phyloP scores from a whole-genome alignment of 2,329 filamentous ascomycete genomes.

The Penicillium polonicum region DNA sequence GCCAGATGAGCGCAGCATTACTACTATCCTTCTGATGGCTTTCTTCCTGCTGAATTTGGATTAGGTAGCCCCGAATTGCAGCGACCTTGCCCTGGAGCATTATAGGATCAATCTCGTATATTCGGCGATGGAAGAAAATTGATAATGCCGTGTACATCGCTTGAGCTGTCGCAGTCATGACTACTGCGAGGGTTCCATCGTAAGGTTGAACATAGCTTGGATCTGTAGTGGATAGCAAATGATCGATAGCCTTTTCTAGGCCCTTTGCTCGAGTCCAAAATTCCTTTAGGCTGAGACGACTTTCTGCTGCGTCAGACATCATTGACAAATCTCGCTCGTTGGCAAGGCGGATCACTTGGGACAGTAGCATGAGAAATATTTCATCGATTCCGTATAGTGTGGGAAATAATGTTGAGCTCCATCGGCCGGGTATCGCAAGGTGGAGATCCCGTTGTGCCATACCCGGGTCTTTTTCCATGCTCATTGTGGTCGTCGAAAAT shows the following conservation, averaged over 20 bases:
- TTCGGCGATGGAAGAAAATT: constrained; percentile 20
- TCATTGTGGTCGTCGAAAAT: constrained; percentile 1
- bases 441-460: constrained; percentile 21
- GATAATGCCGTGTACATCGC: constrained; percentile 19
- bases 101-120: constrained; percentile 17
- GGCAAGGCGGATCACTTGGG: constrained; percentile 20
- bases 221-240: background rate
- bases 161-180: constrained; percentile 3
- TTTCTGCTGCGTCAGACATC: background rate
- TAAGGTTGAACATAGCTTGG: background rate
- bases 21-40: background rate
- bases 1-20: constrained; percentile 21
- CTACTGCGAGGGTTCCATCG: background rate
- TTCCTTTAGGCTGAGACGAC: constrained; percentile 7
- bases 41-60: constrained; percentile 6
- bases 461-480: constrained; percentile 18
- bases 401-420: constrained; percentile 21
- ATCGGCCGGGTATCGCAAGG: constrained; percentile 19
- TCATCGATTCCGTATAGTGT: constrained; percentile 19
- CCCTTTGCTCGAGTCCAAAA: constrained; percentile 20
- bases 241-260: constrained; percentile 15
- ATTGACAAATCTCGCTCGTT: constrained; percentile 21
- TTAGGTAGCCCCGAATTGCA: constrained; percentile 5
- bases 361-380: constrained; percentile 20
- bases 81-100: constrained; percentile 14